Evolutionary conservation across 2,329 filamentous ascomycete genomes (phyloP).

Genomic region (Botrytis fragariae): DNA sequence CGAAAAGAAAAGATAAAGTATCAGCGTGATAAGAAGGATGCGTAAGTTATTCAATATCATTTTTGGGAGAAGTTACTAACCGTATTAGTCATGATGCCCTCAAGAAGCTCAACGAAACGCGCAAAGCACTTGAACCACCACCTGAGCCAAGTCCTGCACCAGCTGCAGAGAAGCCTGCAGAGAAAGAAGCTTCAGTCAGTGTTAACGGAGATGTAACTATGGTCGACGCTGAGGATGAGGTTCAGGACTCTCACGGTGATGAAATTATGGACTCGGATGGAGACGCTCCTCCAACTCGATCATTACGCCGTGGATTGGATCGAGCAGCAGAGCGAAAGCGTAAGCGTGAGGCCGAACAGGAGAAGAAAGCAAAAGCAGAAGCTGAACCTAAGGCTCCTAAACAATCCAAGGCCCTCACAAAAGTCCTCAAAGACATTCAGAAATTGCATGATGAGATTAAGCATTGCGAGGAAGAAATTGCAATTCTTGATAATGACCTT

Average conservation of each 20-base stretch:
- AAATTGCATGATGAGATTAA: constrained; percentile 79
- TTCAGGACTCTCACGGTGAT: constrained; percentile 52
- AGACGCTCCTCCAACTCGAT: constrained; percentile 56
- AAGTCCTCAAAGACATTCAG: constrained; percentile 83
- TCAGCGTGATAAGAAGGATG: constrained; percentile 72
- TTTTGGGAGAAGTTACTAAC: constrained; percentile 33
- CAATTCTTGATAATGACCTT: constrained; percentile 82
- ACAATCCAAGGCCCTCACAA: constrained; percentile 85
- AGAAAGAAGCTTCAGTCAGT: constrained; percentile 6
- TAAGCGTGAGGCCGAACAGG: constrained; percentile 72
- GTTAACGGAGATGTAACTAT: constrained; percentile 58
- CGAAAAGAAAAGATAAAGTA: constrained; percentile 94
- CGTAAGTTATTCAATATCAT: constrained; percentile 46
- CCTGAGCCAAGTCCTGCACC: constrained; percentile 56
- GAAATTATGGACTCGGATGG: constrained; percentile 69
- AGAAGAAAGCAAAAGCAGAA: constrained; percentile 60
- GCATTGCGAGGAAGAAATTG: constrained; percentile 81
- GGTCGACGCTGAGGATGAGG: constrained; percentile 62
- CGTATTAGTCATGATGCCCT: constrained; percentile 64
- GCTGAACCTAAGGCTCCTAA: constrained; percentile 61
- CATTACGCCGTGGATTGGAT: constrained; percentile 62
- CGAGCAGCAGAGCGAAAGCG: constrained; percentile 69
- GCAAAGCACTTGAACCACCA: constrained; percentile 68
- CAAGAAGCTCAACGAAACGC: constrained; percentile 67
- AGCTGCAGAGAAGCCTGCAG: constrained; percentile 29